Base-by-base conservation (phyloP, 192 early-diverging fungal genomes). In the Chytriomyces sp. region DNA sequence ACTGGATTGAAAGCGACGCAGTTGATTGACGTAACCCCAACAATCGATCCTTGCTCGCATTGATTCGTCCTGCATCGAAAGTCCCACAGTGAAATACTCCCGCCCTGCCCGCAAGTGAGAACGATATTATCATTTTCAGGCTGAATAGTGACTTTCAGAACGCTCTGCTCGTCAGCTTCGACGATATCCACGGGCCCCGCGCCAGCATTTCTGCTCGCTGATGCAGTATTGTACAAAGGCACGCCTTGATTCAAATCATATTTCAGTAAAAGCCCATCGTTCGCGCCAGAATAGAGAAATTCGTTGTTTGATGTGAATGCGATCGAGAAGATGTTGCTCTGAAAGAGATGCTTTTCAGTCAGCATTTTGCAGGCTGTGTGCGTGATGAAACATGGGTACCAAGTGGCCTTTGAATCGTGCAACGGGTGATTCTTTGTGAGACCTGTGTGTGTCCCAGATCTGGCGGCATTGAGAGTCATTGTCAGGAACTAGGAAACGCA, bases 301-400 rank as follows among this genome's bases (percentile, higher is more conserved):
- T 18, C 18, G 13, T 9, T 13, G 46, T 47, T 45, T 44, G 9
- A 11, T 35, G 50, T 44, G 46, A 77, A 77, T 9, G 49, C 50
- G 53, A 77, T 77, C 44, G 67, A 61, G 66, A 77, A 77, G 53
- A 77, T 77, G 60, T 77, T 77, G 1, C 64, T 68, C 67, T 77
- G 11, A 72, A 11, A n/a, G 2, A 49, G 46, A 24, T 24, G 53
- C 2, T 57, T 57, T 57, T 20, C 53, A 57, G 5, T n/a, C 53
- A 57, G 13, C 16, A 5, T 5, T 24, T 60, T 8, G 11, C 50
- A 60, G n/a, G 50, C 8, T 57, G 13, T 60, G 18, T 57, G n/a
- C 70, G 47, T 61, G 28, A 61, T 60, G 70, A 6, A 2, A 13
- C 2, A 35, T 16, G 20, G 24, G 49, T 28, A 61, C 50, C 50